Evolutionary conservation across 2,329 filamentous ascomycete species (phyloP), one percentile per base, ranked within the genome.

Genomic region (Ceratocystis ficicola): DNA sequence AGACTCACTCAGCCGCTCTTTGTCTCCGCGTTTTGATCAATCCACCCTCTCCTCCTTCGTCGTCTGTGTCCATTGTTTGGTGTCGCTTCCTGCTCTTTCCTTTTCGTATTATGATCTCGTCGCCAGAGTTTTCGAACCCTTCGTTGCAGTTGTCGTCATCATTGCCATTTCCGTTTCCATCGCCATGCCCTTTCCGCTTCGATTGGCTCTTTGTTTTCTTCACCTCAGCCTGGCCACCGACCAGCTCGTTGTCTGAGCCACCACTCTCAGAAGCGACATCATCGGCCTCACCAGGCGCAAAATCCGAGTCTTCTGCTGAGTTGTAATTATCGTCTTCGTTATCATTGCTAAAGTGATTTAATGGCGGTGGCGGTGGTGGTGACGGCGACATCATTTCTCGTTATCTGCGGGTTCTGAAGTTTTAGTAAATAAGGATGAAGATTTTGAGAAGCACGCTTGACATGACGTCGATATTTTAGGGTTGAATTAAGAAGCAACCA

Each of bases 241-340:
- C 25, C 12, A 41, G 12, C 32, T 67, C 65, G 41, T 52, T 17
- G 52, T 64, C 61, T 32, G 52, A 66, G 55, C 32, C 55, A 3
- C 73, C 70, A 5, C 60, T 59, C 67, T 70, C 69, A 20, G 70
- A 68, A 20, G 68, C 66, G 62, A 72, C 72, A 44, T 72, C 70
- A 25, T 68, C 70, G 20, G 74, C 75, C 10, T 76, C 77, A 20
- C 78, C 84, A n/a, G 82, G 83, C 28, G 85, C 81, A 68, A 90
- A 90, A 72, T 90, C 86, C 8, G 86, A 88, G 72, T 90, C 87
- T 70, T 89, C 84, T 2, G 86, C 86, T 1, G 86, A 89, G 17
- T 80, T 83, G 71, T 89, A 89, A 67, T 83, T 61, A 2, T 62
- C 63, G 22, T 63, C 60, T n/a, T 52, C 61, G 32, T 62, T 41